These are phyloP conservation scores for Chalaropsis ovoidea DNA, from an alignment of 2,329 filamentous ascomycete species.

Conservation along the genomic window DNA sequence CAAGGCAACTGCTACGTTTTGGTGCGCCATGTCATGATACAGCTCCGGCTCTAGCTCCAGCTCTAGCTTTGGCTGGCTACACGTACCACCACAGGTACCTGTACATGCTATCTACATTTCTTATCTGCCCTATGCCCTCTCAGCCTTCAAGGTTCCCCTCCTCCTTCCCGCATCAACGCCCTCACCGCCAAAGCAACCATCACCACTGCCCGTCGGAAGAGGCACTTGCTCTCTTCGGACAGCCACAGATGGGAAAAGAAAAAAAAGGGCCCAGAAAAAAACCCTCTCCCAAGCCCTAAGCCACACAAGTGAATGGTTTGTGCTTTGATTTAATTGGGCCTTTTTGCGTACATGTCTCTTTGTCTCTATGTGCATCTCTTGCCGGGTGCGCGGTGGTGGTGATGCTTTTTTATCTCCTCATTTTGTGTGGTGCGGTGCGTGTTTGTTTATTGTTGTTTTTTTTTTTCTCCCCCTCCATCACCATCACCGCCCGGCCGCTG, in stretches of 20 bases:
- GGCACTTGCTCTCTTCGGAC: conserved; percentile 10
- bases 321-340: conserved; percentile 9
- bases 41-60: neutral
- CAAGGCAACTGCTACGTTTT: neutral
- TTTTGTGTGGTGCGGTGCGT: too few species aligned
- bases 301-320: conserved; percentile 5
- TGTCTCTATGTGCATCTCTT: neutral
- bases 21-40: neutral
- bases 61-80: neutral
- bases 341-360: neutral
- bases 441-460: too few species aligned
- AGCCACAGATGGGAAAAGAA: neutral
- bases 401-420: conserved; percentile 2
- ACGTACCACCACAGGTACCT: neutral
- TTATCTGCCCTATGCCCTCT: neutral
- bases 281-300: conserved; percentile 4
- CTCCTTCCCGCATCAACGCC: neutral
- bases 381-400: neutral
- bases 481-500: neutral
- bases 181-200: conserved; percentile 1
- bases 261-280: conserved; percentile 5
- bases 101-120: neutral
- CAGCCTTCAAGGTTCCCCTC: neutral
- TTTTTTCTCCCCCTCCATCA: too few species aligned
- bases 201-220: neutral